Conservation (phyloP, 2,329 filamentous ascomycete genomes). For the Pseudogymnoascus sp. region DNA sequence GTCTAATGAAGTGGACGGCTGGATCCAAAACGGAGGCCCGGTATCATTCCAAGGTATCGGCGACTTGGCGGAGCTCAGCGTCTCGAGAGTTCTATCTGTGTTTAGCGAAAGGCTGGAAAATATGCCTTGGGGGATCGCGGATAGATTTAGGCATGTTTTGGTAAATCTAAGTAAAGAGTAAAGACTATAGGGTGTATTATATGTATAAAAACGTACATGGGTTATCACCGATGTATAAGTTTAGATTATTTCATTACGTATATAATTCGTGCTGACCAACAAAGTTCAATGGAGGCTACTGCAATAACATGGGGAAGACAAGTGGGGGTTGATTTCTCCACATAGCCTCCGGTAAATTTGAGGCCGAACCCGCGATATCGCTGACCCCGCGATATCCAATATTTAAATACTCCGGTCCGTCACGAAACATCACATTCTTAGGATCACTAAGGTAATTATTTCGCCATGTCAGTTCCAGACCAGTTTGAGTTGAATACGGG, state of each 20-base stretch:
- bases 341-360: not conserved
- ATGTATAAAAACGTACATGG: not conserved
- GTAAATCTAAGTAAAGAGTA: conserved; percentile 15
- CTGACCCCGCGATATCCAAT: not conserved
- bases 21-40: conserved; percentile 15
- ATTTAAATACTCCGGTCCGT: not conserved
- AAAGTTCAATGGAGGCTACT: not conserved
- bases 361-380: not conserved
- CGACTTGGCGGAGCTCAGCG: conserved; percentile 14
- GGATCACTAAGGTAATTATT: conserved; percentile 18
- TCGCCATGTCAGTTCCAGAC: conserved; percentile 9
- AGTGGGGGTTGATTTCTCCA: not conserved
- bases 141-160: conserved; percentile 16
- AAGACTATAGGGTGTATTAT: not conserved
- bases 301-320: not conserved
- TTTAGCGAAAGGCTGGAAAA: conserved; percentile 16
- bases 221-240: not conserved
- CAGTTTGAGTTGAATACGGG: conserved; percentile 17
- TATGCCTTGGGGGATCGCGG: conserved; percentile 16
- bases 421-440: conserved; percentile 10
- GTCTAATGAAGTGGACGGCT: conserved; percentile 14
- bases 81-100: conserved; percentile 14
- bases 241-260: not conserved
- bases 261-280: not conserved
- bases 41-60: conserved; percentile 17